Percentiles rank a stretch among this genome's conserved stretches.
These are phyloP conservation scores for Moricandia arvensis DNA, from an alignment of 345 rosid genomes.

Conservation along the genomic window DNA sequence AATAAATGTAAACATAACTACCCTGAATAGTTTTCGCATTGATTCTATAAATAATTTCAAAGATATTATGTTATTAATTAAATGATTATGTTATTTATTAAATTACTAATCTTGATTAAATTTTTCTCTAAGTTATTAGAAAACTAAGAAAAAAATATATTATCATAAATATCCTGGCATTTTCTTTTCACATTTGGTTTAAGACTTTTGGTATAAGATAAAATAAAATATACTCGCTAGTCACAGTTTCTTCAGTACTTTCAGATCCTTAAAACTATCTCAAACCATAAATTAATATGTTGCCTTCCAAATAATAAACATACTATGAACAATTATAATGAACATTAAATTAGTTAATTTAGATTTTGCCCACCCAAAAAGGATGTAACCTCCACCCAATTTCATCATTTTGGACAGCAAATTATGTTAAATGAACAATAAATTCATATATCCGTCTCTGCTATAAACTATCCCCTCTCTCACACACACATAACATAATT, in stretches of 20 bases:
- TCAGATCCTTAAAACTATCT: not conserved
- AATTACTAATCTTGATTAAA: not conserved
- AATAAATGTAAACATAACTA: not conserved
- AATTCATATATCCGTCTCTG: constrained; percentile 35
- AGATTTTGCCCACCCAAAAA: constrained; percentile 17
- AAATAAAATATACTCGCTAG: not conserved
- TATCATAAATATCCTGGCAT: not conserved
- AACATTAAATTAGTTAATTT: constrained; percentile 12
- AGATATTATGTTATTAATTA: not conserved
- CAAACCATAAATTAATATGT: constrained; percentile 10
- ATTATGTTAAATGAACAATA: constrained; percentile 36
- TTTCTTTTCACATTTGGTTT: not conserved
- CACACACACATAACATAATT: not conserved
- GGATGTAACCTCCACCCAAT: constrained; percentile 39
- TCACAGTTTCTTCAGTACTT: not conserved
- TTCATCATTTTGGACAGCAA: constrained; percentile 35
- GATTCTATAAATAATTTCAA: not conserved
- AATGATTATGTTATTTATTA: not conserved
- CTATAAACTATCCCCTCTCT: constrained; percentile 19
- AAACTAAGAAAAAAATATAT: not conserved
- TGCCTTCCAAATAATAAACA: constrained; percentile 8
- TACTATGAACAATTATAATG: not conserved
- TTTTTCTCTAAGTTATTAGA: not conserved
- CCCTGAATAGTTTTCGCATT: not conserved
- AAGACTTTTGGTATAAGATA: not conserved